A percentile compares a stretch with the other conserved stretches of the same genome.
Evolutionary conservation across 1,284 basidiomycete genomes (phyloP).

Genomic region (Malassezia globosa): DNA sequence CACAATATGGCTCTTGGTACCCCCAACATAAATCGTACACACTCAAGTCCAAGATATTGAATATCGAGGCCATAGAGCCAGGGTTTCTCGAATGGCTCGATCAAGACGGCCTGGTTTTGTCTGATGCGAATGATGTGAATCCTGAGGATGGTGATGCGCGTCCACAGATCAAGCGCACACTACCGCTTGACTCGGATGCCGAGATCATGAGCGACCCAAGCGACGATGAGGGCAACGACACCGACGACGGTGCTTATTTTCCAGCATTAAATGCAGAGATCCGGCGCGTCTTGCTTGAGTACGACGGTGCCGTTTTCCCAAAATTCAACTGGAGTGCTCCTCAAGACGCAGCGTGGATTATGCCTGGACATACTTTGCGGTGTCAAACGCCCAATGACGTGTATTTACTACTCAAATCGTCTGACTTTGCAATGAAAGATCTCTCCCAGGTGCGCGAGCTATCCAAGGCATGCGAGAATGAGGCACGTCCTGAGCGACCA

Average conservation of each 20-base stretch:
- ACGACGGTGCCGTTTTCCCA: constrained; percentile 73
- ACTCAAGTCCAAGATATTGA: constrained; percentile 68
- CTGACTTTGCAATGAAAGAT: constrained; percentile 78
- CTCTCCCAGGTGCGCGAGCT: constrained; percentile 51
- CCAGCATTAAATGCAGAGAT: constrained; percentile 62
- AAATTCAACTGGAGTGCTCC: constrained; percentile 53
- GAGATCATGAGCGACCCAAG: constrained; percentile 11
- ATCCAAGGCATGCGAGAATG: constrained; percentile 1
- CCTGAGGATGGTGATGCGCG: too few relatives aligned
- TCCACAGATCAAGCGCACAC: background rate
- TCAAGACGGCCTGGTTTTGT: constrained; percentile 67
- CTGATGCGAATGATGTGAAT: constrained; percentile 70
- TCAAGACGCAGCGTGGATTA: constrained; percentile 83
- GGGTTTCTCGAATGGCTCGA: constrained; percentile 65
- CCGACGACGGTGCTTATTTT: constrained; percentile 26
- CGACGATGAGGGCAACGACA: constrained; percentile 54
- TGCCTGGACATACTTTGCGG: constrained; percentile 73
- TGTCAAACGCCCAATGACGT: constrained; percentile 79
- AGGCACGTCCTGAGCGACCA: background rate
- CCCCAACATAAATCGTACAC: constrained; percentile 60
- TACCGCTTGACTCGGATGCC: constrained; percentile 50
- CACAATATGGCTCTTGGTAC: constrained; percentile 79
- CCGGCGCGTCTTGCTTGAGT: constrained; percentile 57
- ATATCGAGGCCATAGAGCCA: constrained; percentile 54
- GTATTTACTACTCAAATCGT: constrained; percentile 82